A percentile compares a stretch with the other conserved stretches of the same genome.
phyloP scores from a whole-genome alignment of 1,284 basidiomycete species.

The Puccinia triticina region DNA sequence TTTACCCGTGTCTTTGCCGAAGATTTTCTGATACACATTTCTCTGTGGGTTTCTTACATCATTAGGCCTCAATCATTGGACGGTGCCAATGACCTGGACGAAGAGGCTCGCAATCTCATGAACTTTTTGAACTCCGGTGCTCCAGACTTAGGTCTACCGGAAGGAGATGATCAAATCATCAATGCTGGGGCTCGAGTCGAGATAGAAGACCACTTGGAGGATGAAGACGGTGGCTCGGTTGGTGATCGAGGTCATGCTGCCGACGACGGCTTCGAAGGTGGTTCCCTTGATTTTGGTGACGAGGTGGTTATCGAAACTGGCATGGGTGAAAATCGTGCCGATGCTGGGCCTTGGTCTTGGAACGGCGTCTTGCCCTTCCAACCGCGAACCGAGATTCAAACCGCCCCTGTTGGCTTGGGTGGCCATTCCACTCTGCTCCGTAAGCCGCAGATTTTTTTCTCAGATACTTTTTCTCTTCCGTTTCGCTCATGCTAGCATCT shows the following conservation, averaged over 20 bases:
- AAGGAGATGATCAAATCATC: constrained; percentile 25
- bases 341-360: constrained; percentile 50
- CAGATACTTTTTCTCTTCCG: background rate
- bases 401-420: constrained; percentile 20
- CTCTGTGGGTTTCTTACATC: background rate
- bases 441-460: constrained; percentile 7
- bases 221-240: constrained; percentile 46
- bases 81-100: constrained; percentile 15
- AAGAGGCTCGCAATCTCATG: constrained; percentile 39
- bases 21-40: background rate
- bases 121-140: constrained; percentile 45
- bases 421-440: constrained; percentile 43
- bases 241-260: constrained; percentile 42
- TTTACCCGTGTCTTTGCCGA: constrained; percentile 11
- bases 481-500: background rate
- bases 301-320: constrained; percentile 31
- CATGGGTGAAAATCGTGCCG: constrained; percentile 31
- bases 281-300: constrained; percentile 51
- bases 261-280: constrained; percentile 49
- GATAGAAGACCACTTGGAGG: constrained; percentile 48
- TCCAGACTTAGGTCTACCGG: constrained; percentile 33
- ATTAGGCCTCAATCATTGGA: constrained; percentile 33
- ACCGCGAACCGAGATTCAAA: constrained; percentile 43
- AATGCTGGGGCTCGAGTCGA: constrained; percentile 31
- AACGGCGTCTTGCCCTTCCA: constrained; percentile 51